Evolutionary conservation across 192 early-diverging fungal species (phyloP).

Genomic region (Podila epicladia): DNA sequence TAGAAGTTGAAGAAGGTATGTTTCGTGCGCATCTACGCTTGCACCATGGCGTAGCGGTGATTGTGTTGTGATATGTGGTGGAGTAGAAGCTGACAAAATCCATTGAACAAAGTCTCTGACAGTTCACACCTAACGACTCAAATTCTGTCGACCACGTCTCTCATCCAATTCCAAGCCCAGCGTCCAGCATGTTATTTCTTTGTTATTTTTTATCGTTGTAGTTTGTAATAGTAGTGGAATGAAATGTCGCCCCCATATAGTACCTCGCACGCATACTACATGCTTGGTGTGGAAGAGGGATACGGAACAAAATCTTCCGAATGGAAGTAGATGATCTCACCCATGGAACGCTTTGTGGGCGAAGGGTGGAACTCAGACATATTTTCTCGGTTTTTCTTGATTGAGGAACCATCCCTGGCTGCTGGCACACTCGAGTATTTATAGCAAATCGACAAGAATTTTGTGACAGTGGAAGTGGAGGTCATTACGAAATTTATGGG

Average conservation of each 20-base stretch:
- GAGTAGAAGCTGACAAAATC: no score
- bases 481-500: not conserved
- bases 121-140: not conserved
- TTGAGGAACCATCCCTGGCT: not conserved
- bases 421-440: not conserved
- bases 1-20: not conserved
- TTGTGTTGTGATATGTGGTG: no score
- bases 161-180: no score
- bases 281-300: slow-evolving; percentile 44
- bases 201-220: not conserved
- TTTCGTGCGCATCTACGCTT: not conserved
- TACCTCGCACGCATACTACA: slow-evolving; percentile 31
- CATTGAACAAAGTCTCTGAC: no score
- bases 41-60: no score
- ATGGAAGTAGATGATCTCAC: slow-evolving; percentile 48
- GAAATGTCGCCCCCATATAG: slow-evolving; percentile 29
- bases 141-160: no score
- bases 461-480: not conserved
- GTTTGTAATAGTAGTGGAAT: not conserved
- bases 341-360: slow-evolving; percentile 36
- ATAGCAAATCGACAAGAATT: not conserved
- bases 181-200: not conserved
- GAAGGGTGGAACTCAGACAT: slow-evolving; percentile 46
- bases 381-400: slow-evolving; percentile 35
- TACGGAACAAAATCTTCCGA: slow-evolving; percentile 29